Evolutionary conservation across 2,329 filamentous ascomycete genomes (phyloP).

Genomic region (Colletotrichum tabaci): DNA sequence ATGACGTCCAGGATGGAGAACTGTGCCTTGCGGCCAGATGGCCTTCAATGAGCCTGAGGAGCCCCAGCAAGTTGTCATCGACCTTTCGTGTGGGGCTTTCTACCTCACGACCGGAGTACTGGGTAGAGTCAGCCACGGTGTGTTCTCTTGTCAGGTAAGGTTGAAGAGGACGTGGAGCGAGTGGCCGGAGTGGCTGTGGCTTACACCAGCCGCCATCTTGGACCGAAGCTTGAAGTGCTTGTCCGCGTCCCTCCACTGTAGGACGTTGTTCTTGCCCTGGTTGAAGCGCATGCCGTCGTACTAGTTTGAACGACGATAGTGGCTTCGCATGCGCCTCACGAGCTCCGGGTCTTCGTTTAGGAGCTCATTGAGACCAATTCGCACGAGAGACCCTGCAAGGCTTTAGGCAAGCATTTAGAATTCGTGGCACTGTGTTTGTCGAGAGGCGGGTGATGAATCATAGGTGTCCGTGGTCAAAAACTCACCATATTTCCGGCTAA

Average conservation of each 20-base stretch:
- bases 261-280: slow-evolving; percentile 66
- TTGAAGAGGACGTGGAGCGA: neutral
- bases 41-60: slow-evolving; percentile 59
- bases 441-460: no score
- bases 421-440: no score
- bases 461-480: no score
- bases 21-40: slow-evolving; percentile 63
- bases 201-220: slow-evolving; percentile 66
- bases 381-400: slow-evolving; percentile 39
- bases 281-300: slow-evolving; percentile 67
- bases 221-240: slow-evolving; percentile 58
- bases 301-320: slow-evolving; percentile 57
- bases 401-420: neutral
- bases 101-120: slow-evolving; percentile 68
- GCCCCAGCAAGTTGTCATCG: slow-evolving; percentile 60
- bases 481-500: slow-evolving; percentile 53
- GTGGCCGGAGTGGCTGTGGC: slow-evolving; percentile 39
- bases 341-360: slow-evolving; percentile 40
- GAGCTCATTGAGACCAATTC: slow-evolving; percentile 43
- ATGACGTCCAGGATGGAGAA: slow-evolving; percentile 70
- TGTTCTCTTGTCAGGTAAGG: neutral
- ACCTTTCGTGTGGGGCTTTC: slow-evolving; percentile 62
- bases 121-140: neutral
- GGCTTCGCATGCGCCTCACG: slow-evolving; percentile 54
- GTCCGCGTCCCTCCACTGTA: slow-evolving; percentile 63